phyloP scores from a whole-genome alignment of 495 filamentous ascomycete species.

The Neurospora sp. region DNA sequence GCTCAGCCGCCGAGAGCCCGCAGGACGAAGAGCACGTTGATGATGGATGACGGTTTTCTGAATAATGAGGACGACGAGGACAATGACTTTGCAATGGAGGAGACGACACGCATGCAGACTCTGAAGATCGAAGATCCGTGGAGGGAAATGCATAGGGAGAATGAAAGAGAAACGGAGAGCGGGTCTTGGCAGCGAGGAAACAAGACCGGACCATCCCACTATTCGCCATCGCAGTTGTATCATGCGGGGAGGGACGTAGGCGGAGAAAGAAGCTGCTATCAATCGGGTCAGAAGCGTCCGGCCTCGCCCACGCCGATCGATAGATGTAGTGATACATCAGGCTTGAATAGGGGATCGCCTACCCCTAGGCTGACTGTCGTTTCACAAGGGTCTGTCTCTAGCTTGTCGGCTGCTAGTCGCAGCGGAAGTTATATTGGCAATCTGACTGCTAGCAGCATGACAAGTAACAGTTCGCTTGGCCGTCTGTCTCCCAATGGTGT shows the following conservation, averaged over 20 bases:
- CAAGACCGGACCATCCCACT: not conserved
- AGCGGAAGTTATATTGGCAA: constrained; percentile 68
- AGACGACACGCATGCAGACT: constrained; percentile 45
- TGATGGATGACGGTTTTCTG: constrained; percentile 30
- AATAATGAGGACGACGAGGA: constrained; percentile 44
- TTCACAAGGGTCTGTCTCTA: constrained; percentile 59
- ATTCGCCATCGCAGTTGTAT: constrained; percentile 21
- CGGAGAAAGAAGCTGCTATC: constrained; percentile 22
- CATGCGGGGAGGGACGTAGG: constrained; percentile 14
- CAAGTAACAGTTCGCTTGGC: constrained; percentile 61
- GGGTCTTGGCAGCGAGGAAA: not conserved
- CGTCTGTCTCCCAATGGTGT: constrained; percentile 63
- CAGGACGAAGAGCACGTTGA: constrained; percentile 39
- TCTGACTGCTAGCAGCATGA: constrained; percentile 60
- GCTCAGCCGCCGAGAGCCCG: constrained; percentile 51
- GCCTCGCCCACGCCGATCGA: constrained; percentile 75
- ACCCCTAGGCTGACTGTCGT: constrained; percentile 49
- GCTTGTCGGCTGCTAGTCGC: constrained; percentile 59
- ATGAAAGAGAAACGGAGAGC: constrained; percentile 6
- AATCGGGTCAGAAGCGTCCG: constrained; percentile 59
- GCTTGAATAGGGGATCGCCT: constrained; percentile 43
- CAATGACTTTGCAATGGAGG: constrained; percentile 57
- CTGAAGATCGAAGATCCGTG: constrained; percentile 45
- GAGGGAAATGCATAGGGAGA: constrained; percentile 23
- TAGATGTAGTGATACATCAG: constrained; percentile 49